Base-by-base conservation (phyloP, 192 early-diverging fungal genomes). In the Coemansia interrupta region DNA sequence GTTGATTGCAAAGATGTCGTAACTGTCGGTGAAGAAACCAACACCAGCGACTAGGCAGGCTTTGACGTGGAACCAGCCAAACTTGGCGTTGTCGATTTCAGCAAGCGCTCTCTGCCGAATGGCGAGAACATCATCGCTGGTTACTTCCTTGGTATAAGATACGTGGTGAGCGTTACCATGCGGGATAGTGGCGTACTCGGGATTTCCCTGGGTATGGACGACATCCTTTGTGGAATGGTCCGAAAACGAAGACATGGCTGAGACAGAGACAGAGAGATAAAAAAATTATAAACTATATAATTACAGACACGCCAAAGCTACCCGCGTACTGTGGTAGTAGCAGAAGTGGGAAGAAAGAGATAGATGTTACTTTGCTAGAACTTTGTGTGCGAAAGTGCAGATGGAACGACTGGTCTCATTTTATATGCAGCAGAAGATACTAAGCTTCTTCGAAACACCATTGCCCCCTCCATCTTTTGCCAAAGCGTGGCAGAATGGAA, bases 1-100 rank as follows among this genome's bases (percentile, higher is more conserved):
- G 61, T 88, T 88, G 72, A 96, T 94, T 54, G 91, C 85, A 57
- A 94, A 94, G 32, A 92, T 82, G 84, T 96, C 94, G 75, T 94
- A 94, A 23, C 90, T 85, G 78, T 96, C 91, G 41, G 90, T 88
- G 70, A 92, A 90, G 82, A 96, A 93, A 68, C 93, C 87, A 28
- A 86, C 72, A 52, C 86, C 88, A 12, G 88, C 84, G 5, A 89
- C 83, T 46, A 89, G 58, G 72, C 85, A 87, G 18, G 88, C 83
- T 40, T 84, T 83, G 60, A 89, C 76, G 67, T 89, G 88, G 74
- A 87, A 88, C 88, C 85, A 87, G 15, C 71, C 68, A 22, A 90
- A 89, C 67, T 87, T 84, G n/a, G 84, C 86, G 61, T 85, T 86
- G 61, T 90, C 89, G 29, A 73, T 63, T 18, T 59, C 64, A 5